Evolutionary conservation across 2,329 filamentous ascomycete genomes (phyloP), one percentile per base, ranked within the genome.

Genomic region (Penicillium sp.): DNA sequence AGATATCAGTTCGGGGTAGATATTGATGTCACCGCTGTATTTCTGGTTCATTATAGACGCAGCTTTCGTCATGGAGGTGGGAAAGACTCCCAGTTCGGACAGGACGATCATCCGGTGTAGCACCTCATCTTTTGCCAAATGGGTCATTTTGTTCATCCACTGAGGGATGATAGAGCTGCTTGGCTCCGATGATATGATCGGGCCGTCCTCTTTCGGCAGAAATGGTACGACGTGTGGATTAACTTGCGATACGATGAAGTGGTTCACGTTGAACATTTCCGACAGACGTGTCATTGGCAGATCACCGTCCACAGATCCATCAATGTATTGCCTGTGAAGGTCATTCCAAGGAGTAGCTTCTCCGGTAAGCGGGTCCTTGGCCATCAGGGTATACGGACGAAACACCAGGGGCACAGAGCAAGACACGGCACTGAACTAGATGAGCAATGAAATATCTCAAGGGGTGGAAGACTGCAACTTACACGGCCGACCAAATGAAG

Each of bases 201-300:
- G 55, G 63, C 62, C 76, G 51, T 89, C 86, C 49, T 94, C 87
- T 56, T 84, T 86, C 12, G 81, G 76, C 12, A 96, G 73, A 60
- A 97, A 95, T 0, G 89, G 88, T 0, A 94, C 82, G 7, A 96
- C 88, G 60, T 97, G 91, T 0, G 91, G 91, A 60, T 97, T 97
- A 43, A 96, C 90, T 66, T 97, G 91, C 0, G 90, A 95, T 13
- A 96, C 91, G 57, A 97, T 96, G 64, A 96, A 96, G 65, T 96
- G 91, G 62, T 96, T 96, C 65, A 96, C 90, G 62, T 96, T 95
- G 75, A 96, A 95, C 86, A 96, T 90, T 63, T 95, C 90, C 1
- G 90, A 84, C 12, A 97, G 76, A 2, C 88, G 82, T 18, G 85
- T 89, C 82, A 95, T 95, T 1, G 91, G 91, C 3, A 97, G 75